Conservation (phyloP, 371 early-diverging fungal species). For the Conidiobolus incongruus region DNA sequence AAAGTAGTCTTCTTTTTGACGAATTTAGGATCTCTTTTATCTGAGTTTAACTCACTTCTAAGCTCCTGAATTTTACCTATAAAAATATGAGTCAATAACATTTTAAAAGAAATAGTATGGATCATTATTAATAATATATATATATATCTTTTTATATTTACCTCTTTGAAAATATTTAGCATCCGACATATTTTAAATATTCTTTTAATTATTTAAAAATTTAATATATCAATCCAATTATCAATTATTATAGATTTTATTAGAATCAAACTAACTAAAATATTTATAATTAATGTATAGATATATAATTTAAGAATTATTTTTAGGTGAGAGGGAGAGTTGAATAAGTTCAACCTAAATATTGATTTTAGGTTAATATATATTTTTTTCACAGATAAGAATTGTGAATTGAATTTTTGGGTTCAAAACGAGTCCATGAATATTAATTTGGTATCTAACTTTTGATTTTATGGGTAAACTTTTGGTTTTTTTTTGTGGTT, state of each 20-base stretch:
- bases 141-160: conserved; percentile 12
- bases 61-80: conserved; percentile 90
- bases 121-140: background rate
- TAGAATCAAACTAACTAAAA: too few species aligned
- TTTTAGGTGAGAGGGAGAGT: too few species aligned
- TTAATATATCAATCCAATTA: background rate
- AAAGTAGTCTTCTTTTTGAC: conserved; percentile 70
- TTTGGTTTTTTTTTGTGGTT: too few species aligned
- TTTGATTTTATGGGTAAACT: too few species aligned
- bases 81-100: background rate
- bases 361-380: too few species aligned
- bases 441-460: too few species aligned
- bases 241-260: background rate
- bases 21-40: conserved; percentile 74
- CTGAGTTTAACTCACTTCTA: conserved; percentile 68
- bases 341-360: too few species aligned
- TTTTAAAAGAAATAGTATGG: background rate
- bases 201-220: background rate
- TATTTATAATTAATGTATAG: too few species aligned
- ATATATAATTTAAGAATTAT: too few species aligned
- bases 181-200: conserved; percentile 23
- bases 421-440: too few species aligned
- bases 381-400: too few species aligned
- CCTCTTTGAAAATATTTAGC: conserved; percentile 69
- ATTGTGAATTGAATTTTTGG: too few species aligned